A percentile compares a stretch with the other conserved stretches of the same genome.
phyloP scores from a whole-genome alignment of 345 rosid genomes.

The Adansonia digitata region DNA sequence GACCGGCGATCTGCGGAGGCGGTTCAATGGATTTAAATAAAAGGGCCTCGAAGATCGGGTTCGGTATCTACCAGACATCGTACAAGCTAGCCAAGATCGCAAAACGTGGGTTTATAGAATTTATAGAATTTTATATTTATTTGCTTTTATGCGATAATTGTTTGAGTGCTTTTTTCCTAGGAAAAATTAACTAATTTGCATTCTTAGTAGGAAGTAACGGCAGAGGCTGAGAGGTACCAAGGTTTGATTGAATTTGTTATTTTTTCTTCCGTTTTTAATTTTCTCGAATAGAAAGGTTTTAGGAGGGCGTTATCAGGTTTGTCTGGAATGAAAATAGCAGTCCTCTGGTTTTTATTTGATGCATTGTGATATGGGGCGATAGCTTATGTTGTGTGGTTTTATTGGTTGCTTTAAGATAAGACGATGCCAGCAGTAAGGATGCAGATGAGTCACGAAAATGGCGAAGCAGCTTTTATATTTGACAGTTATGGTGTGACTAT shows the following conservation, averaged over 20 bases:
- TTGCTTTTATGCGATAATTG: not conserved
- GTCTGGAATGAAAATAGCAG: not conserved
- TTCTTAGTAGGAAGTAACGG: not conserved
- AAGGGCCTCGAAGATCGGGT: slow-evolving; percentile 54
- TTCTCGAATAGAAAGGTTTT: not conserved
- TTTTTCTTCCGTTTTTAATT: not conserved
- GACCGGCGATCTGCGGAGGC: slow-evolving; percentile 44
- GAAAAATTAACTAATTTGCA: not conserved
- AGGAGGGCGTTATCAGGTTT: not conserved
- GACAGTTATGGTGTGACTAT: not conserved
- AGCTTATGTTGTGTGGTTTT: not conserved
- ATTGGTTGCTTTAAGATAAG: not conserved
- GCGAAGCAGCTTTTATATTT: not conserved
- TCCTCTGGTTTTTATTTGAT: not conserved
- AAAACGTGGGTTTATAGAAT: slow-evolving; percentile 41
- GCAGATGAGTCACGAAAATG: not conserved
- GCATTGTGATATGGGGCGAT: not conserved
- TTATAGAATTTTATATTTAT: not conserved
- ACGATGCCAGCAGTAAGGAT: not conserved
- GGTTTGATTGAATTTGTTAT: not conserved
- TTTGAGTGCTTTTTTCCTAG: not conserved
- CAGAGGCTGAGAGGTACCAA: not conserved
- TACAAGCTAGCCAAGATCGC: slow-evolving; percentile 77
- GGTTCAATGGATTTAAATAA: slow-evolving; percentile 53
- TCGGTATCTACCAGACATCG: slow-evolving; percentile 70